Percentiles rank a stretch among this genome's conserved stretches.
These are phyloP conservation scores for Hydnomerulius pinastri DNA, from an alignment of 768 basidiomycete genomes.

Conservation along the genomic window DNA sequence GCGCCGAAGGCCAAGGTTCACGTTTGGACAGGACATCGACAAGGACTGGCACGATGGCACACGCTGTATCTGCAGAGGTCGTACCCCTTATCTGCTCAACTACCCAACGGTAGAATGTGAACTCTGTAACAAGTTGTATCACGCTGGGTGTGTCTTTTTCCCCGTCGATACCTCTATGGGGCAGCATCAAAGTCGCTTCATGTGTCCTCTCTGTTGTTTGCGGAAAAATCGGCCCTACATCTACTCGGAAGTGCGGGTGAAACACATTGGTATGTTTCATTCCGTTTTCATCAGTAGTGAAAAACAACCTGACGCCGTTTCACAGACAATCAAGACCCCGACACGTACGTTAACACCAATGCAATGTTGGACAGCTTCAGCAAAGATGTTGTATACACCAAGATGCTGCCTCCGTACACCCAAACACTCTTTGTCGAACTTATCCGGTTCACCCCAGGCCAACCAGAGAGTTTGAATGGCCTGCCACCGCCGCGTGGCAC, in stretches of 20 bases:
- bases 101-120: constrained; percentile 71
- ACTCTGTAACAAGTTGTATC: constrained; percentile 64
- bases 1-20: constrained; percentile 62
- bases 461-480: constrained; percentile 28
- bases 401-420: constrained; percentile 60
- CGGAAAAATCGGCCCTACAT: constrained; percentile 71
- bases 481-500: constrained; percentile 15
- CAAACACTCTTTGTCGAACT: constrained; percentile 78
- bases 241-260: constrained; percentile 76
- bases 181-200: constrained; percentile 45
- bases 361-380: constrained; percentile 76
- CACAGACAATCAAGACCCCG: constrained; percentile 47
- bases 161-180: constrained; percentile 44
- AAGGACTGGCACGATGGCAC: constrained; percentile 73
- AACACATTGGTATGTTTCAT: constrained; percentile 53
- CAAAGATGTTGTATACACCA: constrained; percentile 70
- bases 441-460: constrained; percentile 43
- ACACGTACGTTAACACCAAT: constrained; percentile 69
- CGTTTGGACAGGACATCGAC: constrained; percentile 77
- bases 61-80: constrained; percentile 79
- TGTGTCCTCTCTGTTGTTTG: constrained; percentile 77
- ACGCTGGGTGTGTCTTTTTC: constrained; percentile 76
- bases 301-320: constrained; percentile 13
- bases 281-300: constrained; percentile 4
- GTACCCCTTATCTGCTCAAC: constrained; percentile 57